Conservation (phyloP, 805 yeast species). For the Candida rishiriensis region DNA sequence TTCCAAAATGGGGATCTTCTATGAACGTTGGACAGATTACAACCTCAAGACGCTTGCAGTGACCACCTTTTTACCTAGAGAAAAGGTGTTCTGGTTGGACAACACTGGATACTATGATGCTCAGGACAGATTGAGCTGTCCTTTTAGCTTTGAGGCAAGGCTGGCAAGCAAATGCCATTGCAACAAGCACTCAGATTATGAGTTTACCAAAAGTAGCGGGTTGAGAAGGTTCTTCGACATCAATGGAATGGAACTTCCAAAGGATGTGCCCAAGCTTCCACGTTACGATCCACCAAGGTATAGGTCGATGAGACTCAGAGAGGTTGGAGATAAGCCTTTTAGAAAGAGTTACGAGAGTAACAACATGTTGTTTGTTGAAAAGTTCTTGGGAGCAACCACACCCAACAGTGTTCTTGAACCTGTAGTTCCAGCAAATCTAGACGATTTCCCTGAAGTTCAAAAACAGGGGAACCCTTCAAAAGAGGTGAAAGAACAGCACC, state of each 20-base stretch:
- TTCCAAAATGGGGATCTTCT: constrained; percentile 47
- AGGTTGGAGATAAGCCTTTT: constrained; percentile 1
- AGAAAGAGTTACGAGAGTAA: constrained; percentile 3
- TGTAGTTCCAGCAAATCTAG: background rate
- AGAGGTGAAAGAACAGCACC: too few relatives aligned
- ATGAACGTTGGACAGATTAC: constrained; percentile 60
- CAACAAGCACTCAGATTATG: constrained; percentile 27
- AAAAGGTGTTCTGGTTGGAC: constrained; percentile 49
- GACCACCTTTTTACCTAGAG: constrained; percentile 36
- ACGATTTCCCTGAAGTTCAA: too few relatives aligned
- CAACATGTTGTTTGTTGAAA: constrained; percentile 2
- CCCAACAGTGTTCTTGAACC: background rate
- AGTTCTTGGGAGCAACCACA: background rate
- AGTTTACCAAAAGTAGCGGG: constrained; percentile 48
- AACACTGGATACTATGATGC: constrained; percentile 25
- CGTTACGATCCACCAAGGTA: constrained; percentile 5
- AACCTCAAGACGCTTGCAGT: constrained; percentile 39
- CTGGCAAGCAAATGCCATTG: constrained; percentile 21
- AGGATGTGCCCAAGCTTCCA: constrained; percentile 9
- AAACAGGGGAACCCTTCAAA: too few relatives aligned
- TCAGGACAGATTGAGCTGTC: constrained; percentile 17
- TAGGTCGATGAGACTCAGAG: constrained; percentile 2
- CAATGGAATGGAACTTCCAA: constrained; percentile 16
- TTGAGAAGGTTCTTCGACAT: constrained; percentile 35
- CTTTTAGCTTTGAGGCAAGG: constrained; percentile 8